These are phyloP conservation scores for Lactarius vividus DNA, from an alignment of 768 basidiomycete genomes.

Conservation along the genomic window DNA sequence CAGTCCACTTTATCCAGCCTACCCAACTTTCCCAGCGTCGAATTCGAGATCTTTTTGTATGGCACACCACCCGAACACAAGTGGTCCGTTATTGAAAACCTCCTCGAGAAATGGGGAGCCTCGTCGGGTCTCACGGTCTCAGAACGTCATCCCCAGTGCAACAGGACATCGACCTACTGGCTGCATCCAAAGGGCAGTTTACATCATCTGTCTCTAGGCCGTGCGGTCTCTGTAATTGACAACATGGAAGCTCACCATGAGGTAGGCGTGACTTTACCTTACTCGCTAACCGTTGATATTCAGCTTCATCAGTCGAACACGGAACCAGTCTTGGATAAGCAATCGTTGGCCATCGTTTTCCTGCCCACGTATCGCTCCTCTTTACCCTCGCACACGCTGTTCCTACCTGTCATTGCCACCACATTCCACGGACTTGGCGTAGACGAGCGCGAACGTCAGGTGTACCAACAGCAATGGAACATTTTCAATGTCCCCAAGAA, in stretches of 20 bases:
- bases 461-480: conserved; percentile 35
- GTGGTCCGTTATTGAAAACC: conserved; percentile 56
- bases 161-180: conserved; percentile 27
- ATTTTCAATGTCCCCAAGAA: conserved; percentile 30
- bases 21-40: conserved; percentile 34
- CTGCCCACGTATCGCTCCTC: conserved; percentile 48
- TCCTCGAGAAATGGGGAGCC: conserved; percentile 54
- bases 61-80: conserved; percentile 57
- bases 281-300: conserved; percentile 38
- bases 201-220: conserved; percentile 33
- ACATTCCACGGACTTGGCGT: conserved; percentile 28
- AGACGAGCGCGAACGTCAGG: conserved; percentile 31
- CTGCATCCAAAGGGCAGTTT: conserved; percentile 34
- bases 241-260: conserved; percentile 37
- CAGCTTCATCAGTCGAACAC: conserved; percentile 42
- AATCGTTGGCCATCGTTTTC: conserved; percentile 67
- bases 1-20: conserved; percentile 29
- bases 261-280: conserved; percentile 36
- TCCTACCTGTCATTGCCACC: conserved; percentile 53
- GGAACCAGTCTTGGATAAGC: conserved; percentile 40
- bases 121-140: conserved; percentile 34
- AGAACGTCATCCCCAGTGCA: conserved; percentile 28
- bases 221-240: conserved; percentile 41
- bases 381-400: conserved; percentile 43
- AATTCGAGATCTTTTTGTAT: conserved; percentile 66